Evolutionary conservation across 768 basidiomycete genomes (phyloP).

Genomic region (Lactifluus piperatus): DNA sequence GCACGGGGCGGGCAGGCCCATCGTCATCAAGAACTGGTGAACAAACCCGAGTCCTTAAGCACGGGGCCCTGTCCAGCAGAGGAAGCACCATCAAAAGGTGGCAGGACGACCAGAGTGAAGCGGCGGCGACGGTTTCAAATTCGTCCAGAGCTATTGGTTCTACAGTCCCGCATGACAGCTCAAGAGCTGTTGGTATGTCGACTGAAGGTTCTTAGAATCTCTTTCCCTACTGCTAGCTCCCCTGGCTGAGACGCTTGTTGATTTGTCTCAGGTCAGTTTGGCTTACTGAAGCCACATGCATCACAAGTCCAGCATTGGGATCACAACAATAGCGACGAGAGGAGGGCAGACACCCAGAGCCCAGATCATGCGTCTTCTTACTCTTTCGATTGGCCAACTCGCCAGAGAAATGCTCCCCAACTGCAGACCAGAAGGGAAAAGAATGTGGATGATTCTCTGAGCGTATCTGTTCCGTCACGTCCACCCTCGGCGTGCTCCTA

Average conservation of each 20-base stretch:
- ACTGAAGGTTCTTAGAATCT: neutral
- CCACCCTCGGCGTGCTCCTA: slow-evolving; percentile 1
- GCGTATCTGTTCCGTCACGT: neutral
- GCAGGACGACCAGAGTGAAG: too few species aligned
- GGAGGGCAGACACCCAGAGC: neutral
- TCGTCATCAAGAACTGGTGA: neutral
- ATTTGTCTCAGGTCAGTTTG: neutral
- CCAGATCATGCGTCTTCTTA: neutral
- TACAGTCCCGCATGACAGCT: too few species aligned
- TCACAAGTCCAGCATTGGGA: neutral
- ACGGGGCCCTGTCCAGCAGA: neutral
- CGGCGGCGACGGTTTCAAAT: too few species aligned
- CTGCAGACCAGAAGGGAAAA: neutral
- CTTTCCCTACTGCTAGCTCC: neutral
- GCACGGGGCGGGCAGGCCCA: neutral
- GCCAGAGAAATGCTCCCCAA: neutral
- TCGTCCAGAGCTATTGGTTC: too few species aligned
- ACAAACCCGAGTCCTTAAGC: neutral
- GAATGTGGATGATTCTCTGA: neutral
- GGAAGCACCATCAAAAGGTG: neutral
- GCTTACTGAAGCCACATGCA: too few species aligned
- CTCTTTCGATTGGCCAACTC: neutral
- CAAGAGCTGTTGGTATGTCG: too few species aligned
- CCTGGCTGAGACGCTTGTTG: neutral
- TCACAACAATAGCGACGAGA: neutral